Conservation (phyloP, 2,329 filamentous ascomycete genomes). For the Purpureocillium lavendulum region DNA sequence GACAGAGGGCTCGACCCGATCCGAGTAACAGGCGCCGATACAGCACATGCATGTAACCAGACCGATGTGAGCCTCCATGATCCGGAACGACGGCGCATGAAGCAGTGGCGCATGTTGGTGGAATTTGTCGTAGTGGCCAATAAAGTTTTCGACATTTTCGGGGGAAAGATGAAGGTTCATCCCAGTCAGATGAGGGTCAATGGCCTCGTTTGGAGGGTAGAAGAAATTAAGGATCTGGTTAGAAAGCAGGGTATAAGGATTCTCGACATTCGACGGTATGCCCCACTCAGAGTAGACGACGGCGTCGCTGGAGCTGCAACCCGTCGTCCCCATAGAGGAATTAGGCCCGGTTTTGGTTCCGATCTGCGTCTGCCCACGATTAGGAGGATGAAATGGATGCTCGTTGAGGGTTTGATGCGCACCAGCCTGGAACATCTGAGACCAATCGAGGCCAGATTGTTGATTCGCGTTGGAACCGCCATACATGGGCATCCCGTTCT, state of each 20-base stretch:
- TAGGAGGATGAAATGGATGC: constrained; percentile 46
- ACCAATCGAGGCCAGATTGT: constrained; percentile 63
- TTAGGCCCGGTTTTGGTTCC: constrained; percentile 60
- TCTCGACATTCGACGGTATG: constrained; percentile 35
- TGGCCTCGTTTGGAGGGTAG: constrained; percentile 34
- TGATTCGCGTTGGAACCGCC: constrained; percentile 52
- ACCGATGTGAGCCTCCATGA: constrained; percentile 56
- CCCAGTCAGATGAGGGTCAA: constrained; percentile 46
- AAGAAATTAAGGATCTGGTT: constrained; percentile 49
- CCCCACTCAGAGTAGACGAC: constrained; percentile 43
- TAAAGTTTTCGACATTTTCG: constrained; percentile 62
- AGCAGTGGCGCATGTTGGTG: constrained; percentile 67
- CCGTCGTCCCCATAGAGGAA: constrained; percentile 39
- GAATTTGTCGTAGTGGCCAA: constrained; percentile 64
- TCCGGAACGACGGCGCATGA: constrained; percentile 63
- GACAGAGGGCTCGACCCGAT: constrained; percentile 48
- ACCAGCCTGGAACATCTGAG: constrained; percentile 70
- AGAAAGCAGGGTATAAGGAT: constrained; percentile 46
- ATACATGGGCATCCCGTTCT: constrained; percentile 59
- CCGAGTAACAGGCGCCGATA: constrained; percentile 67
- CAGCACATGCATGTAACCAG: constrained; percentile 63
- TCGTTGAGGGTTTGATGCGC: constrained; percentile 55
- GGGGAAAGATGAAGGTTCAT: constrained; percentile 56
- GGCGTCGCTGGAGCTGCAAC: constrained; percentile 35
- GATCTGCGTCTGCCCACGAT: constrained; percentile 61